These are phyloP conservation scores for Jimgerdemannia flammicorona DNA, from an alignment of 192 early-diverging fungal genomes.

Conservation along the genomic window DNA sequence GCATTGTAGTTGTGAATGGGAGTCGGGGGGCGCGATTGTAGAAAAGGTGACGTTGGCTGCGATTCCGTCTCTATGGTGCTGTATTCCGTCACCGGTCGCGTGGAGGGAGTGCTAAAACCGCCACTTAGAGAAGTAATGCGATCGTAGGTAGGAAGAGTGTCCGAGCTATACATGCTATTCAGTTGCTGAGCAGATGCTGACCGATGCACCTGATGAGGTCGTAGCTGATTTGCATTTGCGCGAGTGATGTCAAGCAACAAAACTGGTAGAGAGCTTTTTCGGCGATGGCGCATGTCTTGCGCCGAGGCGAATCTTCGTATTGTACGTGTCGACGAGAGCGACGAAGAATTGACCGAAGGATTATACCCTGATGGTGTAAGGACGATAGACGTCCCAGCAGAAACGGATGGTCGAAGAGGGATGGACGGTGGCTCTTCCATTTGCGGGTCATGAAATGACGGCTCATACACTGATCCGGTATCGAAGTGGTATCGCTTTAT, in stretches of 20 bases:
- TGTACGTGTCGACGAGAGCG: neutral
- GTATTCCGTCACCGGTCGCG: neutral
- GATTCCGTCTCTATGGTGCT: neutral
- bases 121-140: neutral
- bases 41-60: neutral
- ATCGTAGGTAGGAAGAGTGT: neutral
- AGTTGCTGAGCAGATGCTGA: neutral
- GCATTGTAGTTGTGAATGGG: neutral
- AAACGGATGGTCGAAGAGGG: neutral
- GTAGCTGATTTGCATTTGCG: neutral
- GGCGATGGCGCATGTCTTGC: neutral
- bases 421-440: neutral
- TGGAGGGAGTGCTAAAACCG: neutral
- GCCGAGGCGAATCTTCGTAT: neutral
- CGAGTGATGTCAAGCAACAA: neutral
- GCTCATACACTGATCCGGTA: neutral
- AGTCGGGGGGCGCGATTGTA: neutral
- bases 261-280: neutral
- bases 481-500: neutral
- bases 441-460: neutral
- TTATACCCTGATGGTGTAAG: neutral
- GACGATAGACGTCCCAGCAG: neutral
- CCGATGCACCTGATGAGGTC: neutral
- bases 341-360: neutral
- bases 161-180: neutral